These are phyloP conservation scores for Trichoderma sp. DNA, from an alignment of 2,329 filamentous ascomycete genomes.

Conservation along the genomic window DNA sequence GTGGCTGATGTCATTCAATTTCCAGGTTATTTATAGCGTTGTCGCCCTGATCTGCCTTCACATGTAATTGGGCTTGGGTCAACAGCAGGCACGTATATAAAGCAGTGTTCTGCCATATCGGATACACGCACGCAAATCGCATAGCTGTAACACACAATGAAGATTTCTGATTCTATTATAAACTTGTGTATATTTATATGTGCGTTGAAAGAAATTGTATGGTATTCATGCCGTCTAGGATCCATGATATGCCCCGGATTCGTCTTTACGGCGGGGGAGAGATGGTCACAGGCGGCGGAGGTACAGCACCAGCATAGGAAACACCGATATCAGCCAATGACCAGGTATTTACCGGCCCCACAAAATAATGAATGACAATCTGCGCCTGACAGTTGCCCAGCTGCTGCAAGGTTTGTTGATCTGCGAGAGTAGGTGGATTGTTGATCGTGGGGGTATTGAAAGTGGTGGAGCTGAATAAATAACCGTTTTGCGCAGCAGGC, in stretches of 20 bases:
- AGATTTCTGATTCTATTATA: background rate
- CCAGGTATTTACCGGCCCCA: background rate
- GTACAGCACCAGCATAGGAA: background rate
- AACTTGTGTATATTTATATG: background rate
- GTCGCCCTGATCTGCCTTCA: background rate
- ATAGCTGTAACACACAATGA: background rate
- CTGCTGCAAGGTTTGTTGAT: background rate
- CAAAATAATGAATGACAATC: background rate
- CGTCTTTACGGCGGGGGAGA: background rate
- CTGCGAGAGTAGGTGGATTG: background rate
- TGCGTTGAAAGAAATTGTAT: background rate
- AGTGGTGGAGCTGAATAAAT: background rate
- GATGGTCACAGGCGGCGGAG: too few relatives aligned
- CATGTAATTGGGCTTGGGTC: too few relatives aligned
- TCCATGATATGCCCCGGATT: background rate
- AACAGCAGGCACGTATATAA: too few relatives aligned
- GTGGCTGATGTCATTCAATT: slow-evolving; percentile 14
- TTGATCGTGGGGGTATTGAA: background rate
- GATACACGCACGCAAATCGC: background rate
- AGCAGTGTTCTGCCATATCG: background rate
- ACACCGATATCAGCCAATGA: background rate
- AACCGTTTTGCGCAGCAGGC: background rate
- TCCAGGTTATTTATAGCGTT: background rate
- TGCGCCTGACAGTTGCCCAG: background rate
- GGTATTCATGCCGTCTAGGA: background rate